Base-by-base conservation (phyloP, 768 basidiomycete species). In the Tulasnella sp. region DNA sequence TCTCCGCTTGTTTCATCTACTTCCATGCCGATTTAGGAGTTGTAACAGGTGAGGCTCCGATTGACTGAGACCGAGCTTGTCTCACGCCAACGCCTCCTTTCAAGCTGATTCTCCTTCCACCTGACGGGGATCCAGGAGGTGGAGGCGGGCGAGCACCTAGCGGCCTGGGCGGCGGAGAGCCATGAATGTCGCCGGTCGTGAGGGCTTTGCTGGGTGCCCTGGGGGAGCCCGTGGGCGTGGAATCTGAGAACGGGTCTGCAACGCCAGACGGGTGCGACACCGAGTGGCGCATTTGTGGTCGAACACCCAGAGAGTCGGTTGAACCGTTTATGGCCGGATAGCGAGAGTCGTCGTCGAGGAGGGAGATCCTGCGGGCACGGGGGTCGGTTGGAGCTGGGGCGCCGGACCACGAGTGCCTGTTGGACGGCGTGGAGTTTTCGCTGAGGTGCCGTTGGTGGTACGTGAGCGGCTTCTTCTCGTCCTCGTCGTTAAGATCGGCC, bases 261-360 rank as follows among this genome's bases (percentile, higher is more conserved):
- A 27, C 27, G 21, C 39, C 38, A 21, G 73, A 31, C 5, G 44
- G 31, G 73, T 40, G 42, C 31, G 62, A 68, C 34, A 68, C 62
- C 27, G 62, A 68, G 62, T 68, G 62, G 62, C 62, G 62, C 62
- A 68, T 68, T 36, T 34, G 27, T 36, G 14, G 27, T 68, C 31
- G 62, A 34, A 31, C 31, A 36, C 62, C 62, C 6, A 74, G 44
- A 4, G 73, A 74, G 16, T 74, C 39, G 19, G 24, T 42, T 0
- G 73, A 74, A 7, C 39, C 58, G 34, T 39, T 52, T 3, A 68
- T 24, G 21, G 12, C 36, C 1, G 68, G 58, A 58, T 62, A 78
- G 34, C 56, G 77, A n/a, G 56, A 62, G 10, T 44, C 77, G n/a
- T 78, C 62, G 40, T 68, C 77, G 36, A 62, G 58, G 38, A 68